Conservation (phyloP, 2,329 filamentous ascomycete species). For the Seiridium unicorne region DNA sequence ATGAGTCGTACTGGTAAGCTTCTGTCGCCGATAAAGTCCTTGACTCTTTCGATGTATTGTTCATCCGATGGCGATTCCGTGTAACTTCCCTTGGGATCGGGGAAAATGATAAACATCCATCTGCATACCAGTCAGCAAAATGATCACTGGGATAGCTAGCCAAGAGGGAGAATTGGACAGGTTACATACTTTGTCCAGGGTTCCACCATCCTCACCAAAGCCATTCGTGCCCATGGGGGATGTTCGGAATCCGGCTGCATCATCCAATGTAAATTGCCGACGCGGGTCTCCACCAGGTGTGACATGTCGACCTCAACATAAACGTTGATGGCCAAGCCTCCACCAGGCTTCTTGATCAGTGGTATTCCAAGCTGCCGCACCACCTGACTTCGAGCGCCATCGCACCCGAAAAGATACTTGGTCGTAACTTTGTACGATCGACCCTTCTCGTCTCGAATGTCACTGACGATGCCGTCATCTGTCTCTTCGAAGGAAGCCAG, state of each 20-base stretch:
- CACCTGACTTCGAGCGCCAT: conserved; percentile 44
- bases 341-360: conserved; percentile 28
- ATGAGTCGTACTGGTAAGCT: conserved; percentile 47
- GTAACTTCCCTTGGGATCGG: conserved; percentile 19
- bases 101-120: conserved; percentile 51
- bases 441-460: conserved; percentile 34
- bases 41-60: conserved; percentile 39
- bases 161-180: not conserved
- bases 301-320: conserved; percentile 45
- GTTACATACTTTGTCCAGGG: conserved; percentile 37
- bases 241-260: conserved; percentile 47
- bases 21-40: conserved; percentile 49
- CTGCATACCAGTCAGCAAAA: not conserved
- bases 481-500: conserved; percentile 28
- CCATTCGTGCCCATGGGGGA: conserved; percentile 39
- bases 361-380: conserved; percentile 34
- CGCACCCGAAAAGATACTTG: conserved; percentile 59
- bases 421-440: conserved; percentile 40
- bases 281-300: conserved; percentile 45
- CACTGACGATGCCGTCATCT: conserved; percentile 14
- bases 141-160: not conserved
- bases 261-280: conserved; percentile 55
- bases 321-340: conserved; percentile 38
- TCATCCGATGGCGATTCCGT: conserved; percentile 29
- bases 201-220: conserved; percentile 52